Base-by-base conservation (phyloP, 164 flowering plant genomes). In the Paratinospora sagittata region DNA sequence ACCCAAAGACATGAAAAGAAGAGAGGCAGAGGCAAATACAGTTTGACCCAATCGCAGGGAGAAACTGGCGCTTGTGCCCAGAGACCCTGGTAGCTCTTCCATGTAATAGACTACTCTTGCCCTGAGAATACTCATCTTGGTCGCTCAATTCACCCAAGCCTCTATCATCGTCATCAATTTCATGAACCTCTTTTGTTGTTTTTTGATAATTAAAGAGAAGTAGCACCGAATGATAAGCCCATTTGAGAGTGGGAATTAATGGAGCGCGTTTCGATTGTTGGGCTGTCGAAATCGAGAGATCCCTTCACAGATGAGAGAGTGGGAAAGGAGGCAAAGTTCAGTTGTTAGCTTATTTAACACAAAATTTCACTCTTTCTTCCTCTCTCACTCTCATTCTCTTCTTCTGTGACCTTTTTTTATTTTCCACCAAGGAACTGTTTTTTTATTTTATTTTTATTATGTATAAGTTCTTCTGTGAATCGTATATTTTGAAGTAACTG, bases 61-160 rank as follows among this genome's bases (percentile, higher is more conserved):
- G 78, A 92, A 86, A 75, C 96, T 82, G 23, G 84, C 84, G 63
- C 89, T 86, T 0, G 92, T 89, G 16, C 96, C 96, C 73, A 89
- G 57, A 17, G 93, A 71, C 60, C 96, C 97, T 3, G 93, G 88
- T 66, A 86, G 49, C 34, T 81, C 78, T 19, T 80, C 85, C 87
- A 84, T 80, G 61, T 52, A 70, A 72, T 66, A 39, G 57, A 69
- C n/a, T n/a, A n/a, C 13, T 41, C 39, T 47, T 34, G 36, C 80
- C 71, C 30, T 27, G 21, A 68, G 27, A 55, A 8, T 16, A n/a
- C 63, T 73, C 81, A 74, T 78, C 76, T 24, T 72, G 41, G 27
- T 71, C 79, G 27, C 68, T 69, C 76, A 78, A n/a, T 73, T 69
- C 67, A 4, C 57, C 16, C 17, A n/a, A n/a, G n/a, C n/a, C 2